Conservation (phyloP, 2,329 filamentous ascomycete species). For the Pestalotiopsis sp. region DNA sequence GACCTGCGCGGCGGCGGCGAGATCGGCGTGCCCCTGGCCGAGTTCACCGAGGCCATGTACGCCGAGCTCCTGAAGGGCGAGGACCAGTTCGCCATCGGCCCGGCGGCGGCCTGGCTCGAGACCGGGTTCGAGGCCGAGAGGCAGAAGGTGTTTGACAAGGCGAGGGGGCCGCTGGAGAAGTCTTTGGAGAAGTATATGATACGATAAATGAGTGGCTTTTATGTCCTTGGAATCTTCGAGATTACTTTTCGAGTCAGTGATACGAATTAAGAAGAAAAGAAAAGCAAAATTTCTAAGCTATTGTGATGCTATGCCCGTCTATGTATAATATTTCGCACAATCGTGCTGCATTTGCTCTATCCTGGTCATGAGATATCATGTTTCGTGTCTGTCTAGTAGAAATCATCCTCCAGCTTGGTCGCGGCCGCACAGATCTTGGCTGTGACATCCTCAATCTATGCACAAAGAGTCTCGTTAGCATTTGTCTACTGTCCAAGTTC, state of each 20-base stretch:
- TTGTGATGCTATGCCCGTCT: background rate
- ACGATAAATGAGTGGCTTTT: too few species aligned
- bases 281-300: background rate
- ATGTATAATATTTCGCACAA: background rate
- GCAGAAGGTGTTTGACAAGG: conserved; percentile 24
- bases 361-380: background rate
- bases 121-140: conserved; percentile 29
- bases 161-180: conserved; percentile 20
- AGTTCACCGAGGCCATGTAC: conserved; percentile 44
- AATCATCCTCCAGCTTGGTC: conserved; percentile 19
- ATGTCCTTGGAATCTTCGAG: too few species aligned
- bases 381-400: conserved; percentile 11
- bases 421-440: conserved; percentile 27
- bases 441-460: conserved; percentile 26
- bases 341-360: background rate
- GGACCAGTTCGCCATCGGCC: conserved; percentile 12
- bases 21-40: conserved; percentile 49
- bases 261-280: too few species aligned
- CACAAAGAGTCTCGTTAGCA: background rate
- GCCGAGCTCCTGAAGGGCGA: conserved; percentile 36
- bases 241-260: too few species aligned
- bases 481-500: background rate
- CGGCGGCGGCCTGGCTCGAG: conserved; percentile 22
- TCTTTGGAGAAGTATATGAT: conserved; percentile 20
- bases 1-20: conserved; percentile 40